These are phyloP conservation scores for Stephanodiscus triporus DNA, from an alignment of 108 stramenopile genomes.

Conservation along the genomic window DNA sequence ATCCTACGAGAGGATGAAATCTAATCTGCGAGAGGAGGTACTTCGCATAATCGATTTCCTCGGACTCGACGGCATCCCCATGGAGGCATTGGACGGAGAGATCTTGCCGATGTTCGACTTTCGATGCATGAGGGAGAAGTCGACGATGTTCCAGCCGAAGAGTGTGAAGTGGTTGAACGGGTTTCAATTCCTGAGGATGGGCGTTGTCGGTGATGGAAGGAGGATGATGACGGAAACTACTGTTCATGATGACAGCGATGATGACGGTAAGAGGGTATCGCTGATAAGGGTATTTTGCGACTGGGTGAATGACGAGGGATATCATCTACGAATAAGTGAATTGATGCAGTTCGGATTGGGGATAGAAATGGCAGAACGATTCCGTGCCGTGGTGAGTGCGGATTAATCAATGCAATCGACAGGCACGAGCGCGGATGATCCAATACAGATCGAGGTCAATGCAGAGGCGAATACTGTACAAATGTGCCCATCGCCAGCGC, in stretches of 20 bases:
- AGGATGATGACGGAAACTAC: slow-evolving; percentile 15
- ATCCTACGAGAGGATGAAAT: slow-evolving; percentile 47
- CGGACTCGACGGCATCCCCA: slow-evolving; percentile 23
- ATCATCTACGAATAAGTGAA: slow-evolving; percentile 15
- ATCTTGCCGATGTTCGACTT: slow-evolving; percentile 47
- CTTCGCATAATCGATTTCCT: slow-evolving; percentile 41
- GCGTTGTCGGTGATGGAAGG: slow-evolving; percentile 42
- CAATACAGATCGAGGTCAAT: not conserved
- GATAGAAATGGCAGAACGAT: not conserved
- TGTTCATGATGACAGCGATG: not conserved
- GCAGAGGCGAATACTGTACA: slow-evolving; percentile 22
- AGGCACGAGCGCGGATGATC: not conserved
- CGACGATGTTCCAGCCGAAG: slow-evolving; percentile 43
- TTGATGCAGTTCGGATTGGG: not conserved
- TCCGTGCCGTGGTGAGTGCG: not conserved
- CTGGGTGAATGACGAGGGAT: slow-evolving; percentile 36
- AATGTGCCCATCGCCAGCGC: slow-evolving; percentile 25
- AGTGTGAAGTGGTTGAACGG: slow-evolving; percentile 50
- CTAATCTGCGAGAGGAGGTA: slow-evolving; percentile 28
- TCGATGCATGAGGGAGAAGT: slow-evolving; percentile 43
- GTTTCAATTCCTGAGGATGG: slow-evolving; percentile 52
- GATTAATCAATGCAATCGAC: not conserved
- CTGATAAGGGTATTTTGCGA: slow-evolving; percentile 8
- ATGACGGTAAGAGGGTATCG: slow-evolving; percentile 1
- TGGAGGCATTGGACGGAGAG: slow-evolving; percentile 23